Base-by-base conservation (phyloP, 2,329 filamentous ascomycete species). In the Xylariales sp. region DNA sequence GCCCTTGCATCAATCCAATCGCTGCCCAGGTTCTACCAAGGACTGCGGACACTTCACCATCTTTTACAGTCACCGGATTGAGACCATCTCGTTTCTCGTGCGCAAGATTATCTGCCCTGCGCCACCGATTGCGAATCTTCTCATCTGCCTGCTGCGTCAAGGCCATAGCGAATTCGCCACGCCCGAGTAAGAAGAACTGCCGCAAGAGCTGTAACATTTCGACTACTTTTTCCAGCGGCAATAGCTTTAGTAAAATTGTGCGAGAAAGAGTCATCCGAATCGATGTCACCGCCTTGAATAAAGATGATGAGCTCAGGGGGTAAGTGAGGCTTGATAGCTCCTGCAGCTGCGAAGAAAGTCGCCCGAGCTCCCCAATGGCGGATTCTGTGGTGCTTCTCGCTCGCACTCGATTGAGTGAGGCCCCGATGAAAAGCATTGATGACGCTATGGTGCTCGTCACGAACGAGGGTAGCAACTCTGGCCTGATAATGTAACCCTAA, bases 371-470 rank as follows among this genome's bases (percentile, higher is more conserved):
- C 23, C 65, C 62, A 15, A 69, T 47, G 36, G 65, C 57, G 12
- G 64, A 61, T 42, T 70, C 65, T 8, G 65, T 55, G 32, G 61
- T 67, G 40, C 67, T 68, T 48, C 69, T 72, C 13, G 76, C 72
- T 34, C 85, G 76, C 38, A 95, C 84, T 48, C 95, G 87, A 50
- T 94, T 88, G 32, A 97, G 68, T 1, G 89, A 94, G 47, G 85
- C 86, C 10, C 93, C 93, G 44, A 96, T 84, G 54, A 96, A 96
- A 5, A 96, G 67, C 58, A 97, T 88, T 0, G 90, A 95, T 4
- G 78, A 73, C 6, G 88, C 88, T 2, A 88, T 86, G 5, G 81
- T 66, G 0, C 76, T 60, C 1, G 81, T 82, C 6, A 96, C 87
- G 54, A 95, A 95, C 11, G 78, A 80, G 0, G 93, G 93, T 3